Evolutionary conservation across 768 basidiomycete species (phyloP), one percentile per base, ranked within the genome.

Genomic region (Leccinum uliginosum): DNA sequence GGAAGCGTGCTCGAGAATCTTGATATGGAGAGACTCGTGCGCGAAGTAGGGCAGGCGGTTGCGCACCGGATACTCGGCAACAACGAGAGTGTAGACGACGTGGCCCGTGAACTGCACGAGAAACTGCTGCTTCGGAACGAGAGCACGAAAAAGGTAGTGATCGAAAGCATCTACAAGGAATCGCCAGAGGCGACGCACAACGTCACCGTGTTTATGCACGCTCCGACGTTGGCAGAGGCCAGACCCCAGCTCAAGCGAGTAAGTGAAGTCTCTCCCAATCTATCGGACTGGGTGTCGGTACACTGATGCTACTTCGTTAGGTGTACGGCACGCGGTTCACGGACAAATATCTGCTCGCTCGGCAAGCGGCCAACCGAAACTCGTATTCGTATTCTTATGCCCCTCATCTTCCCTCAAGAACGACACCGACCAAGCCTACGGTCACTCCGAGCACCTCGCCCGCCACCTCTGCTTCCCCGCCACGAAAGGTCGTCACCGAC

Each of bases 1-100:
- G 96, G 94, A 32, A 92, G 91, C 70, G 95, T 98, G 44, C 80
- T 98, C 27, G 96, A 98, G 76, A 97, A 98, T 66, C 84, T 98
- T 58, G 96, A 98, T 72, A 96, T 98, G 96, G 96, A 98, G 67
- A 84, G 93, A 29, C 81, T 98, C 38, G 93, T 98, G 55, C 85
- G 86, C 35, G 96, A 98, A 74, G 94, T 98, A 50, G 96, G 96
- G 17, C 81, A 88, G 56, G 93, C 93, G 9, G 94, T 98, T 8
- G 93, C 94, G 7, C 85, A 91, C 64, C 83, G 95, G 51, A 93
- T 98, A 70, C 82, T 93, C 10, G 90, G 91, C 21, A 91, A 93
- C 62, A 89, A 96, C 71, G 90, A 97, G 72, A 94, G 89, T 65
- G 95, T 98, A 19, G 96, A 98, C 69, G 95, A 98, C 57, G 94